Evolutionary conservation across 129 eudicot species (phyloP), one percentile per base, ranked within the genome.

Genomic region (Flaveria sonorensis): DNA sequence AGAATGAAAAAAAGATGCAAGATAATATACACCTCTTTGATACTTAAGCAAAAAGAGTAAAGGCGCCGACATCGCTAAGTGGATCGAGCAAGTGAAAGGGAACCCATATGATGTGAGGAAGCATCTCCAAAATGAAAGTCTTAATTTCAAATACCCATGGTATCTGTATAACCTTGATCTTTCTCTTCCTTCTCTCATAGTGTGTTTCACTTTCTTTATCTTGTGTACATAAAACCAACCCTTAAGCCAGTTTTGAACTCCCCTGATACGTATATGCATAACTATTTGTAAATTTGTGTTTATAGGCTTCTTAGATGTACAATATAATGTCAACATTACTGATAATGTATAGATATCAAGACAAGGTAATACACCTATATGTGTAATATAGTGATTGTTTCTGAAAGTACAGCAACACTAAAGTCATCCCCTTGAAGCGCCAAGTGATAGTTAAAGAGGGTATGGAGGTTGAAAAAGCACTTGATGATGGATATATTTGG

Each of bases 401-500:
- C 52, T 51, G 56, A 51, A 39, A 36, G 21, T 3, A 24, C 11
- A 7, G 7, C 36, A 46, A 2, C 42, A 42, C 6, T 32, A 32
- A 32, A 32, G 7, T 32, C 39, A 0, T 32, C 39, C 39, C 39
- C 24, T 2, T 15, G 16, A 46, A 3, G 43, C 11, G 15, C 73
- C 51, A 14, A 36, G 18, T 39, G 40, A 30, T 3, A 36, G 55
- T 36, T 50, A 36, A n/a, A 53, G 52, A 0, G 42, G 63, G 13
- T 21, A 40, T 76, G 7, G 53, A 20, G 43, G 64, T 21, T 66
- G 56, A 13, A 65, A 16, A 30, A 36, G 42, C 7, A 50, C 65
- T 32, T 32, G 73, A 65, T 65, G 80, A 76, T 66, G 80, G 80
- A 7, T 43, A 59, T 74, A 23, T 13, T 0, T 74, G 69, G 69